A percentile compares a stretch with the other conserved stretches of the same genome.
phyloP scores from a whole-genome alignment of 2,329 filamentous ascomycete species.

The Dothistroma pini region DNA sequence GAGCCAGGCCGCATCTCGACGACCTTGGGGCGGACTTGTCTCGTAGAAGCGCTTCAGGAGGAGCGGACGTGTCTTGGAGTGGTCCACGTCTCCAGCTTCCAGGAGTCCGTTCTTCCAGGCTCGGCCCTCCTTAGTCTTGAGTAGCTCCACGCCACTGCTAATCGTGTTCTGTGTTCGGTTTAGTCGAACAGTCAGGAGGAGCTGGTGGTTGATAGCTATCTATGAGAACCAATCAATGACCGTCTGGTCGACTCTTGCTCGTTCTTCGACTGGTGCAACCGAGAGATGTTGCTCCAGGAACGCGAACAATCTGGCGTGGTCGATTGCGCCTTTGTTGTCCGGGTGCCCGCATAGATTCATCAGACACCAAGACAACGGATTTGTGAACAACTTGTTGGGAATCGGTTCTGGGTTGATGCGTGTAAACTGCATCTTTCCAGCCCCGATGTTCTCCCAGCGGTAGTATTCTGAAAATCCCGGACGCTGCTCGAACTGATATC shows the following conservation, averaged over 20 bases:
- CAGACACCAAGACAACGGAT: background rate
- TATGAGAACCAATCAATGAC: background rate
- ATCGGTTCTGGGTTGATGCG: background rate
- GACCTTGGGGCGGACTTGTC: background rate
- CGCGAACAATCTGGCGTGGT: background rate
- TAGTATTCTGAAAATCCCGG: background rate
- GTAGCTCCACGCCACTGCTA: background rate
- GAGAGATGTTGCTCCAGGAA: background rate
- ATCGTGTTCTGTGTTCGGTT: background rate
- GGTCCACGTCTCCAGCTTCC: background rate
- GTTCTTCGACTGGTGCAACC: background rate
- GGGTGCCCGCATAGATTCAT: background rate
- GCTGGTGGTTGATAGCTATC: background rate
- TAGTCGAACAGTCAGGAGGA: background rate
- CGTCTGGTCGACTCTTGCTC: conserved; percentile 1
- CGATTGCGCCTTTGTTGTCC: background rate
- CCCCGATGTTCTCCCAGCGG: background rate
- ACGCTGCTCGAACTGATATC: background rate
- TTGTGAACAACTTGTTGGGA: background rate
- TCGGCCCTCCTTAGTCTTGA: background rate
- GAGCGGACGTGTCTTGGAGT: background rate
- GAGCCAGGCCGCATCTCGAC: background rate
- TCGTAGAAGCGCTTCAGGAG: background rate
- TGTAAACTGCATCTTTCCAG: background rate
- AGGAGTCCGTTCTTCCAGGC: background rate